Conservation (phyloP, 2,329 filamentous ascomycete species). For the Cercospora zeae-maydis region DNA sequence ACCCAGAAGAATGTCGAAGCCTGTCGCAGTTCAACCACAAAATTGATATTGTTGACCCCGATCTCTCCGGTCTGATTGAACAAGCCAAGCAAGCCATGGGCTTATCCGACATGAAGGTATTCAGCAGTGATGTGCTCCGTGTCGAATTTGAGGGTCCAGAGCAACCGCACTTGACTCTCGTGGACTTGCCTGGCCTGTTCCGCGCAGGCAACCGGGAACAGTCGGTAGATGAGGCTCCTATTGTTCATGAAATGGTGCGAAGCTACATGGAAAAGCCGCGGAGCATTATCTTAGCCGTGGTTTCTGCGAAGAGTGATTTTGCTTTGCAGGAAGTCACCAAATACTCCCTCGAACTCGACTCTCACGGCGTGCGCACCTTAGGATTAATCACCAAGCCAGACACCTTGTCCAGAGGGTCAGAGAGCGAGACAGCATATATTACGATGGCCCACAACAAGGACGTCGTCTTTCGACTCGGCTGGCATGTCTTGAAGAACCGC, state of each 20-base stretch:
- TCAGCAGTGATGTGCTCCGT: conserved; percentile 20
- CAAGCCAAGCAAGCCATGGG: background rate
- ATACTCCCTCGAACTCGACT: conserved; percentile 37
- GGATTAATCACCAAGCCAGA: conserved; percentile 39
- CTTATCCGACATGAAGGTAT: background rate
- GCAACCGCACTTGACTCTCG: conserved; percentile 23
- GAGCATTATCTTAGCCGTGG: conserved; percentile 43
- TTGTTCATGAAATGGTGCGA: conserved; percentile 38
- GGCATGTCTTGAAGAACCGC: conserved; percentile 14
- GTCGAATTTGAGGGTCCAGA: conserved; percentile 23
- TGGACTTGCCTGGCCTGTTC: conserved; percentile 30
- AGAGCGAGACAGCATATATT: background rate
- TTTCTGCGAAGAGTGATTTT: conserved; percentile 44
- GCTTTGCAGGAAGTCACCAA: conserved; percentile 44
- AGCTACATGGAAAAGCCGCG: conserved; percentile 38
- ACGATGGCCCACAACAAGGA: background rate
- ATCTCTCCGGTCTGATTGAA: background rate
- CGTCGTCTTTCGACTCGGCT: background rate
- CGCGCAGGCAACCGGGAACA: conserved; percentile 27
- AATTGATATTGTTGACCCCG: background rate
- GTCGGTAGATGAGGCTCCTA: conserved; percentile 34
- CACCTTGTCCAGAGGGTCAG: conserved; percentile 23
- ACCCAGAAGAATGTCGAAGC: no score
- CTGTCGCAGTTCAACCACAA: background rate
- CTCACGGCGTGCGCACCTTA: conserved; percentile 29